phyloP scores from a whole-genome alignment of 352 stramenopile genomes.

The Phytopythium ostracodes region DNA sequence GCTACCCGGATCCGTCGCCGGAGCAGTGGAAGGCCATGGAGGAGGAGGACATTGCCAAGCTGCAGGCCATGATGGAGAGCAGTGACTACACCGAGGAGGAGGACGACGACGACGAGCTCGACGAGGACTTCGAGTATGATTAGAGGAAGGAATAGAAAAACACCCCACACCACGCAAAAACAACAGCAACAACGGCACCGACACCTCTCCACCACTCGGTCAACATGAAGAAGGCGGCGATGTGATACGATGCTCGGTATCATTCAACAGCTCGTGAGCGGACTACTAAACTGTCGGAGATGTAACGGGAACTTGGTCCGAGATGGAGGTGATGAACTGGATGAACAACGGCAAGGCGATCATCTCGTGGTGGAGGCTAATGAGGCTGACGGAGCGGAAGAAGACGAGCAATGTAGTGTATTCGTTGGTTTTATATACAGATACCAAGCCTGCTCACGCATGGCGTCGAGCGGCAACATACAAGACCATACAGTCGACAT shows the following conservation, averaged over 20 bases:
- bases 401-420: not conserved
- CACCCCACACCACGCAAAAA: conserved; percentile 3
- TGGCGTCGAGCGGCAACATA: not conserved
- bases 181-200: not conserved
- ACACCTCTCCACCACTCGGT: not conserved
- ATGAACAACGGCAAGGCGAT: not conserved
- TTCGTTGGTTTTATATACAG: conserved; percentile 6
- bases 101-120: conserved; percentile 60
- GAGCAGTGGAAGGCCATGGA: conserved; percentile 81
- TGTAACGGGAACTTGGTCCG: no score
- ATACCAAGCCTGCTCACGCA: not conserved
- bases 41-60: conserved; percentile 68
- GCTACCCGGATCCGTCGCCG: conserved; percentile 77
- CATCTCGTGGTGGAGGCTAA: no score
- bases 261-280: not conserved
- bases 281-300: no score
- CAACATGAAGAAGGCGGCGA: not conserved
- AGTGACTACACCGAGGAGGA: conserved; percentile 42
- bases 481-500: conserved; percentile 2
- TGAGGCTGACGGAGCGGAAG: no score
- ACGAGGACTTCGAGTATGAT: conserved; percentile 63
- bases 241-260: no score
- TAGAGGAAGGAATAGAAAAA: conserved; percentile 49
- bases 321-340: not conserved
- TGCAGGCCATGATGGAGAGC: conserved; percentile 47